Conservation (phyloP, 805 yeast genomes). For the Ogataea corticis region DNA sequence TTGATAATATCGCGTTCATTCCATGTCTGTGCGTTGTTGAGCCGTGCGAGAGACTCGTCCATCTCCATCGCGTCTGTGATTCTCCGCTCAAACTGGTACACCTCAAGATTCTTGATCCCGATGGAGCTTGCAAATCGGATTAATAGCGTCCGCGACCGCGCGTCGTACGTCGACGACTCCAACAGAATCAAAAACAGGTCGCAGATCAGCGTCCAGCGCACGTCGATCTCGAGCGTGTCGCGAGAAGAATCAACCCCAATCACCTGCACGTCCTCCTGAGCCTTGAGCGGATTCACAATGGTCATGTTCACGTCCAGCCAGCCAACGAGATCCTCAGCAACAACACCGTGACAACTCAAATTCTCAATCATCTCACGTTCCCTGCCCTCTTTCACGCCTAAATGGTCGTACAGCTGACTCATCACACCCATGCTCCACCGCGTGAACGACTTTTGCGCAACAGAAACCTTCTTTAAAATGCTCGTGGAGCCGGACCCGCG, state of each 20-base stretch:
- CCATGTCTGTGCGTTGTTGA: conserved; percentile 55
- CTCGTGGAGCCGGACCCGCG: conserved; percentile 53
- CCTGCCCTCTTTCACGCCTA: conserved; percentile 64
- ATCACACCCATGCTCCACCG: conserved; percentile 80
- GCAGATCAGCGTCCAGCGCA: conserved; percentile 92
- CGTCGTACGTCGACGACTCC: conserved; percentile 83
- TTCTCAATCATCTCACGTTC: conserved; percentile 88
- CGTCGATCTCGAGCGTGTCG: conserved; percentile 59
- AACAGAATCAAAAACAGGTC: conserved; percentile 80
- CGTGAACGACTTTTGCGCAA: conserved; percentile 75
- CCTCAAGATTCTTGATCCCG: conserved; percentile 62
- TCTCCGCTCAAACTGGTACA: conserved; percentile 86
- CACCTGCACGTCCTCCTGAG: conserved; percentile 21
- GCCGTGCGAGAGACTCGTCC: conserved; percentile 47
- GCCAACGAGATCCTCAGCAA: conserved; percentile 68
- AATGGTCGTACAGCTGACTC: conserved; percentile 72
- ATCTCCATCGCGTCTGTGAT: conserved; percentile 88
- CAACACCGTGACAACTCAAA: conserved; percentile 80
- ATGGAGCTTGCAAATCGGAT: conserved; percentile 64
- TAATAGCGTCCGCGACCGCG: conserved; percentile 83
- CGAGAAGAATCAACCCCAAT: conserved; percentile 31
- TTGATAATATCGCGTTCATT: conserved; percentile 70
- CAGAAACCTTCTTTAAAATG: conserved; percentile 59
- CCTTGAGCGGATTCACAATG: conserved; percentile 52
- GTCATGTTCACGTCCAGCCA: conserved; percentile 44